phyloP scores from a whole-genome alignment of 192 early-diverging fungal species.

The Lobulomyces angularis region DNA sequence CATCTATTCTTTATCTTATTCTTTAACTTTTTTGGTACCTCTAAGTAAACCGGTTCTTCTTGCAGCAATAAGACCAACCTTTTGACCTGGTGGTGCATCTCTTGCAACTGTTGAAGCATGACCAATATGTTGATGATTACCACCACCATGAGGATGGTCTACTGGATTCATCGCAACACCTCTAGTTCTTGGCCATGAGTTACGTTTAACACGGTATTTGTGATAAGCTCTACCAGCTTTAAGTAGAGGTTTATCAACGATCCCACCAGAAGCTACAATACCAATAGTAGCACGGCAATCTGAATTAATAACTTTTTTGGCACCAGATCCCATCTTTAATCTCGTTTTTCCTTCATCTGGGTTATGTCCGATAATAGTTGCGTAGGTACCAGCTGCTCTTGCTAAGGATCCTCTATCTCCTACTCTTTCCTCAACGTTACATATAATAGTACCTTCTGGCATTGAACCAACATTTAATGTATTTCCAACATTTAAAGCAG shows the following conservation, averaged over 20 bases:
- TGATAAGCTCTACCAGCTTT: conserved; percentile 99
- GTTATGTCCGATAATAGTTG: conserved; percentile 97
- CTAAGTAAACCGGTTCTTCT: conserved; percentile 97
- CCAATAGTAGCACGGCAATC: conserved; percentile 90
- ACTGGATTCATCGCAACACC: conserved; percentile 99
- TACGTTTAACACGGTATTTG: conserved; percentile 98
- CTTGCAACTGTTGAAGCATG: conserved; percentile 96
- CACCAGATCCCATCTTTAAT: conserved; percentile 94
- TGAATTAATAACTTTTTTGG: conserved; percentile 91
- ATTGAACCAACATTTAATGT: conserved; percentile 81
- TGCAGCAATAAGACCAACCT: conserved; percentile 82
- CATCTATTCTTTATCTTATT: no score
- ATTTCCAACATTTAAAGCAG: conserved; percentile 82
- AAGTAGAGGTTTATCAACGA: conserved; percentile 98
- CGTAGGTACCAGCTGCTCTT: conserved; percentile 95
- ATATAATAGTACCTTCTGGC: conserved; percentile 97
- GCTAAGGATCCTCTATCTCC: conserved; percentile 95
- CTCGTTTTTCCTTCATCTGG: conserved; percentile 89
- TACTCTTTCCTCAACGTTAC: conserved; percentile 75
- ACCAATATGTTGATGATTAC: conserved; percentile 99
- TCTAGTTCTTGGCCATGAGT: conserved; percentile 99
- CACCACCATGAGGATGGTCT: conserved; percentile 92
- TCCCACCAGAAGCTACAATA: conserved; percentile 97
- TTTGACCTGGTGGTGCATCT: conserved; percentile 90
- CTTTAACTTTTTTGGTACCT: conserved; percentile 96